These are phyloP conservation scores for Globisporangium recalcitrans DNA, from an alignment of 352 stramenopile species.

Conservation along the genomic window DNA sequence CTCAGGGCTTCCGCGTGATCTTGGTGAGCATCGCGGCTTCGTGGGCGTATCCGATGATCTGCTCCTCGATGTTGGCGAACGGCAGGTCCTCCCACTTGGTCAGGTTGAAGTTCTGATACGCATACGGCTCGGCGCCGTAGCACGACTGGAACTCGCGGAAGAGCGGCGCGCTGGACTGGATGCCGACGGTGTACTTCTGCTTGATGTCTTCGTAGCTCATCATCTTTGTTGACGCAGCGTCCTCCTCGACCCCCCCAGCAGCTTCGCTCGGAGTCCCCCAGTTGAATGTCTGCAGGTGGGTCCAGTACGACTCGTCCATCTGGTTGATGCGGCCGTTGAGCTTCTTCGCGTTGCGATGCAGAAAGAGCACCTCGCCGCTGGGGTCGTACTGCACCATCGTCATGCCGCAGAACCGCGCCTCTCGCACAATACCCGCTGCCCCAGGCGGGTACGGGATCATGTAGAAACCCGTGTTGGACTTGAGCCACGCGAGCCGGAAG, in stretches of 20 bases:
- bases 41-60: constrained; percentile 48
- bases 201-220: constrained; percentile 46
- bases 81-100: constrained; percentile 32
- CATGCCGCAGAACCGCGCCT: constrained; percentile 58
- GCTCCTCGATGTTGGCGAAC: constrained; percentile 42
- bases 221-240: constrained; percentile 2
- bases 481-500: constrained; percentile 77
- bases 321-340: constrained; percentile 45
- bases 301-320: constrained; percentile 37
- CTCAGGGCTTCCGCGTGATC: not conserved
- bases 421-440: constrained; percentile 30
- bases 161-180: constrained; percentile 32
- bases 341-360: constrained; percentile 73
- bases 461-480: constrained; percentile 46
- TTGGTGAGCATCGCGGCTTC: constrained; percentile 32
- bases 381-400: constrained; percentile 72
- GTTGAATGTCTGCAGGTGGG: constrained; percentile 39
- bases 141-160: constrained; percentile 51
- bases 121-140: constrained; percentile 38
- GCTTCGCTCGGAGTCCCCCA: constrained; percentile 13
- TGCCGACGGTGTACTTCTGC: constrained; percentile 38
- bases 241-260: not conserved
- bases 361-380: constrained; percentile 48
- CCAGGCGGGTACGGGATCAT: constrained; percentile 56
- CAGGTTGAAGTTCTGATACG: constrained; percentile 37